Evolutionary conservation across 345 rosid genomes (phyloP).

Genomic region (Anacardium occidentale): DNA sequence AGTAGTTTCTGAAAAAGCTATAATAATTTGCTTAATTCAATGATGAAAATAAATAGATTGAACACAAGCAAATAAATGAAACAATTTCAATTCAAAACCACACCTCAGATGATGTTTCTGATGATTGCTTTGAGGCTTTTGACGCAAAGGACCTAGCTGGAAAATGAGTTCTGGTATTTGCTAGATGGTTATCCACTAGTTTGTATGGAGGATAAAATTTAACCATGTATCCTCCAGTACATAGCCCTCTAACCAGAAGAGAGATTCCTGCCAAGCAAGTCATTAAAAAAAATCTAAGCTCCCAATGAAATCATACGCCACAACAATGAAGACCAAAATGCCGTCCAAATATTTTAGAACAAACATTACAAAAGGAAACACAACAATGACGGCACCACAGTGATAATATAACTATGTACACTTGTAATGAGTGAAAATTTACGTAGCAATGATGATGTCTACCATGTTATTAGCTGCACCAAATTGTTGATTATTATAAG

Average conservation of each 20-base stretch:
- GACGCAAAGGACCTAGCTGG: conserved; percentile 70
- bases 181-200: conserved; percentile 24
- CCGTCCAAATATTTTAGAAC: not conserved
- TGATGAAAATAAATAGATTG: not conserved
- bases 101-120: conserved; percentile 59
- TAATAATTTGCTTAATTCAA: not conserved
- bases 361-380: not conserved
- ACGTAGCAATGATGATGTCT: no score
- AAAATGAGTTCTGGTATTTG: conserved; percentile 25
- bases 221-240: conserved; percentile 22
- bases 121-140: conserved; percentile 48
- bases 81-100: conserved; percentile 16
- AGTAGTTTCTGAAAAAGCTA: not conserved
- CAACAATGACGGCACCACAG: not conserved
- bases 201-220: conserved; percentile 27
- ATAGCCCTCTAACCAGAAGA: conserved; percentile 22
- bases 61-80: not conserved
- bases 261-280: conserved; percentile 42
- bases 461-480: no score
- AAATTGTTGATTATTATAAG: no score
- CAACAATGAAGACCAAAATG: not conserved
- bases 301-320: not conserved
- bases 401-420: no score
- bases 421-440: no score
- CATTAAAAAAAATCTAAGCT: conserved; percentile 7